phyloP scores from a whole-genome alignment of 371 early-diverging fungal species.

The Mucor saturninus region DNA sequence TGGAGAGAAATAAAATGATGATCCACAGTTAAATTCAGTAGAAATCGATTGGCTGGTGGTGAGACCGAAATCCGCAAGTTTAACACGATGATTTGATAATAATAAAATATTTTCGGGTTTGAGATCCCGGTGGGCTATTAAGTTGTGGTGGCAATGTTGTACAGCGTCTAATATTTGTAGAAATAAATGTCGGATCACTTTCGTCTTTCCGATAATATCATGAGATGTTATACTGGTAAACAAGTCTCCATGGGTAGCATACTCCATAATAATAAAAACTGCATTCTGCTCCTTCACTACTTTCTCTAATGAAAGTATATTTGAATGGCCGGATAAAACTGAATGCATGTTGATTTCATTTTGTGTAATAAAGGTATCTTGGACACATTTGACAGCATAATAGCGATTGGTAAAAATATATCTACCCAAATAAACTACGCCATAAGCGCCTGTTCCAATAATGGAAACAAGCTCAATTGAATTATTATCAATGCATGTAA shows the following conservation, averaged over 20 bases:
- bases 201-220: constrained; percentile 46
- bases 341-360: constrained; percentile 74
- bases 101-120: constrained; percentile 73
- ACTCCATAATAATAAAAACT: constrained; percentile 74
- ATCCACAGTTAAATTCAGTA: constrained; percentile 86
- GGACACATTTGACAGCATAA: constrained; percentile 66
- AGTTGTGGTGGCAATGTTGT: constrained; percentile 53
- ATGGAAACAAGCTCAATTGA: constrained; percentile 50
- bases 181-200: constrained; percentile 55
- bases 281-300: constrained; percentile 58
- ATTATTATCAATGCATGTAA: constrained; percentile 38
- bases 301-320: constrained; percentile 73
- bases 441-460: constrained; percentile 76
- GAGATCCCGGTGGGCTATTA: constrained; percentile 71
- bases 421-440: constrained; percentile 66
- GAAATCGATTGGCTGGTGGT: constrained; percentile 74
- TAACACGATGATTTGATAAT: constrained; percentile 54
- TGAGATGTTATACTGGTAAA: constrained; percentile 63
- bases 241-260: constrained; percentile 68
- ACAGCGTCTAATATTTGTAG: constrained; percentile 62
- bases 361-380: constrained; percentile 45
- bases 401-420: constrained; percentile 40
- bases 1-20: constrained; percentile 91
- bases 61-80: constrained; percentile 95
- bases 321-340: constrained; percentile 60